Evolutionary conservation across 2,329 filamentous ascomycete genomes (phyloP).

Genomic region (Cryphonectria japonica): DNA sequence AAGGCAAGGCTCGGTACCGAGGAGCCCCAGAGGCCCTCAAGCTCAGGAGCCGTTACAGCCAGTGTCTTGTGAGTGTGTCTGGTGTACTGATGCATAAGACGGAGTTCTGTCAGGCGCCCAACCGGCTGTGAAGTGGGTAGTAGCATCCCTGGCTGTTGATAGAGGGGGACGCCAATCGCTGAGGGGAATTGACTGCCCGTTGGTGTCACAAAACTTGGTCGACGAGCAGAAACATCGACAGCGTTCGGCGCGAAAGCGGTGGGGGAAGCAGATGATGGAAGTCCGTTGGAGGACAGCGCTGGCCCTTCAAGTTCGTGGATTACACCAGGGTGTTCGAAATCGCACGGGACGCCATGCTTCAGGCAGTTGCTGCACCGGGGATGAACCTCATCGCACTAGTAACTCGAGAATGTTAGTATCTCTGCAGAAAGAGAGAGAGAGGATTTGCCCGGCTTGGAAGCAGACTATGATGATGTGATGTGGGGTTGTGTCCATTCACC

Average conservation of each 20-base stretch:
- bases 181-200: conserved; percentile 27
- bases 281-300: conserved; percentile 37
- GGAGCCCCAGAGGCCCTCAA: conserved; percentile 62
- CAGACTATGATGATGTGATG: not conserved
- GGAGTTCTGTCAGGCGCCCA: conserved; percentile 61
- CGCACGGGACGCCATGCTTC: conserved; percentile 69
- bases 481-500: conserved; percentile 49
- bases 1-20: conserved; percentile 66
- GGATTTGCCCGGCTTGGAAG: not conserved
- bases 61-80: conserved; percentile 64
- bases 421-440: not conserved
- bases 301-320: conserved; percentile 48
- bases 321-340: conserved; percentile 61
- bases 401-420: not conserved
- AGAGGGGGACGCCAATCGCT: conserved; percentile 41
- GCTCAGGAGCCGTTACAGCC: conserved; percentile 54
- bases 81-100: conserved; percentile 68
- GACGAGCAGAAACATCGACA: conserved; percentile 20
- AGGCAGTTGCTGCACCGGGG: conserved; percentile 68
- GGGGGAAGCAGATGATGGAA: conserved; percentile 23
- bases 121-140: conserved; percentile 42
- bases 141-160: conserved; percentile 41
- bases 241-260: conserved; percentile 29
- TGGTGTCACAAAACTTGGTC: conserved; percentile 17
- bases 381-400: conserved; percentile 67